Conservation (phyloP, 495 filamentous ascomycete species). For the Daldinia bambusicola region DNA sequence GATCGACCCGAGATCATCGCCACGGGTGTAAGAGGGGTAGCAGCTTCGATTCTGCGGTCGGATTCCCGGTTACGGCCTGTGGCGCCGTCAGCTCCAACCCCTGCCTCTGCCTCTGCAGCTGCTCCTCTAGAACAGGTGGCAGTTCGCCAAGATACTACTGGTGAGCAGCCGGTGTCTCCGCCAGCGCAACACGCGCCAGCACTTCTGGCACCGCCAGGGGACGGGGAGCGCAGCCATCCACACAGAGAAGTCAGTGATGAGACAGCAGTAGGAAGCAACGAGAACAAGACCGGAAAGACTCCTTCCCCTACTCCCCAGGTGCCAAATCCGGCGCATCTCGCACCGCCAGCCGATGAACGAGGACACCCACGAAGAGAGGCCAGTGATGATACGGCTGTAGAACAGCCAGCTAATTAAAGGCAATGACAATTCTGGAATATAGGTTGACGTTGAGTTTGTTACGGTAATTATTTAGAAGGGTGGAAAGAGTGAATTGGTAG, state of each 20-base stretch:
- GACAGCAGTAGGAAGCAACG: slow-evolving; percentile 40
- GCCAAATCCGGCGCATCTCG: slow-evolving; percentile 27
- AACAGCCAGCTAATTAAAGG: slow-evolving; percentile 14
- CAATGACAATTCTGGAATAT: not conserved
- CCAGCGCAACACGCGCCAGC: slow-evolving; percentile 24
- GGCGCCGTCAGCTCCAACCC: not conserved
- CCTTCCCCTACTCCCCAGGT: slow-evolving; percentile 28
- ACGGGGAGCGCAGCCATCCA: slow-evolving; percentile 25
- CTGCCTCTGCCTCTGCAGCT: slow-evolving; percentile 7
- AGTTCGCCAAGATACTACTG: slow-evolving; percentile 36
- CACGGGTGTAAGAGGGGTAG: slow-evolving; percentile 52
- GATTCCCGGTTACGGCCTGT: slow-evolving; percentile 47
- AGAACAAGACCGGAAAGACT: slow-evolving; percentile 23
- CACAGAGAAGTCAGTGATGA: slow-evolving; percentile 40
- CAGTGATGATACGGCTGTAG: slow-evolving; percentile 32
- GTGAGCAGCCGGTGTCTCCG: slow-evolving; percentile 40
- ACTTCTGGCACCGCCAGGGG: slow-evolving; percentile 29
- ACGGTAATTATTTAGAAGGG: not conserved
- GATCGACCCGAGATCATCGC: slow-evolving; percentile 55
- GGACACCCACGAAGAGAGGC: slow-evolving; percentile 15
- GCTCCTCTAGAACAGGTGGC: slow-evolving; percentile 49
- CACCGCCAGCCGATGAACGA: slow-evolving; percentile 19
- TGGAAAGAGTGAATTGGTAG: not conserved
- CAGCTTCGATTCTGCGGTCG: slow-evolving; percentile 46
- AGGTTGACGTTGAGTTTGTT: slow-evolving; percentile 8